Base-by-base conservation (phyloP, 148 eudicot genomes). In the Tetragonia tetragonoides region DNA sequence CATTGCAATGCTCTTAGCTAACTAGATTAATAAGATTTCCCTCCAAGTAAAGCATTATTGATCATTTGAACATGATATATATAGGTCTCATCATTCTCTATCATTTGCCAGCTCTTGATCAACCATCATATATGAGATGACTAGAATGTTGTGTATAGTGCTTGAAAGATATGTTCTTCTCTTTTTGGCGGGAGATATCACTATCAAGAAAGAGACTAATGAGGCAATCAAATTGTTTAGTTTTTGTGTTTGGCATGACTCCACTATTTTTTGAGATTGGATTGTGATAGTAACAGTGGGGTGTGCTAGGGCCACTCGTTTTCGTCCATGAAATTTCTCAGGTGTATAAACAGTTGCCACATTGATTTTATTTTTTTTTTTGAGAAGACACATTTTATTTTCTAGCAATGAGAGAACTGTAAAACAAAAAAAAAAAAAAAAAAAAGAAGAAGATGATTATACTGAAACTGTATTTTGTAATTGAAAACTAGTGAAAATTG, bases 151-250 rank as follows among this genome's bases (percentile, higher is more conserved):
- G 46, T 42, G 14, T 28, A 6, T 8, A 20, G 28, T 18, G 67
- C 67, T 77, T 68, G 80, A 78, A 61, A 70, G 66, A 68, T 74
- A 28, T 74, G 21, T 18, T 37, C 73, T 57, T 16, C 51, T 41
- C 39, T 70, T 51, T 41, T 61, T 59, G 81, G 81, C 75, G 81
- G 86, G 86, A 84, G 56, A 75, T 78, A 68, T 86, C 78, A 46
- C 63, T 53, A 66, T 83, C 77, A 84, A 77, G 73, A 81, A 80
- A 81, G 77, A 73, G 90, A 88, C 81, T 64, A 64, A 64, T 79
- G 81, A 83, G 79, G 76, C 73, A 71, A 74, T 75, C 72, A 49
- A 56, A 40, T 78, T 76, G 12, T 24, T 38, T 17, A 51, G 16
- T 44, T 15, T 76, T 68, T 41, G 59, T 54, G 81, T 63, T 76